These are phyloP conservation scores for Pelargonium fulgidum DNA, from an alignment of 441 rosid species.

Conservation along the genomic window DNA sequence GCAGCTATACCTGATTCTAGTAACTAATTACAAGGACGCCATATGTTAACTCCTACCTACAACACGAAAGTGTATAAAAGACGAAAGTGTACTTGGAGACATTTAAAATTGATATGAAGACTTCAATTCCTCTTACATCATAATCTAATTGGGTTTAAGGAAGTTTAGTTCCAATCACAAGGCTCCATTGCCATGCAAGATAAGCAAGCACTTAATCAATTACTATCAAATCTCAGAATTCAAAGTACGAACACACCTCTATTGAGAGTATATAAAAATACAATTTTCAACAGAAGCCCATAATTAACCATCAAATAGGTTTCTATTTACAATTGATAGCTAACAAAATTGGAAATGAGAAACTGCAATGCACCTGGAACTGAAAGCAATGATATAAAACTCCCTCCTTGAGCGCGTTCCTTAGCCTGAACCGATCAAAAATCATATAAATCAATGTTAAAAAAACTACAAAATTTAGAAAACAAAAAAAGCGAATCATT, in stretches of 20 bases:
- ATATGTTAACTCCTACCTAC: background rate
- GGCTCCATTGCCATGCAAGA: background rate
- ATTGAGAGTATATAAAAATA: background rate
- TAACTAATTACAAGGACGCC: background rate
- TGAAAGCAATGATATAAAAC: conserved; percentile 45
- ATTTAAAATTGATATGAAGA: too few relatives aligned
- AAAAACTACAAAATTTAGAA: background rate
- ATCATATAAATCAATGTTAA: conserved; percentile 15
- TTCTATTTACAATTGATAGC: background rate
- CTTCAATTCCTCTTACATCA: background rate
- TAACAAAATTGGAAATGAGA: conserved; percentile 3
- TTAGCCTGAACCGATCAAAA: conserved; percentile 32
- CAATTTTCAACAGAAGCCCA: background rate
- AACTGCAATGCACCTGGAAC: conserved; percentile 35
- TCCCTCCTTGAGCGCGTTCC: conserved; percentile 45
- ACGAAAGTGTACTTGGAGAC: background rate
- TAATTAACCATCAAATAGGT: background rate
- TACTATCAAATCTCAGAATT: background rate
- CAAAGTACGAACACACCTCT: background rate
- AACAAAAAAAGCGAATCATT: conserved; percentile 22
- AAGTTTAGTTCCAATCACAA: background rate
- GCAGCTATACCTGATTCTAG: background rate
- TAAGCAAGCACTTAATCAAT: background rate
- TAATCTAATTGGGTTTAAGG: background rate
- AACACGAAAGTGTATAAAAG: background rate